These are phyloP conservation scores for Priceomyces melissophilus DNA, from an alignment of 805 yeast species.

Conservation along the genomic window DNA sequence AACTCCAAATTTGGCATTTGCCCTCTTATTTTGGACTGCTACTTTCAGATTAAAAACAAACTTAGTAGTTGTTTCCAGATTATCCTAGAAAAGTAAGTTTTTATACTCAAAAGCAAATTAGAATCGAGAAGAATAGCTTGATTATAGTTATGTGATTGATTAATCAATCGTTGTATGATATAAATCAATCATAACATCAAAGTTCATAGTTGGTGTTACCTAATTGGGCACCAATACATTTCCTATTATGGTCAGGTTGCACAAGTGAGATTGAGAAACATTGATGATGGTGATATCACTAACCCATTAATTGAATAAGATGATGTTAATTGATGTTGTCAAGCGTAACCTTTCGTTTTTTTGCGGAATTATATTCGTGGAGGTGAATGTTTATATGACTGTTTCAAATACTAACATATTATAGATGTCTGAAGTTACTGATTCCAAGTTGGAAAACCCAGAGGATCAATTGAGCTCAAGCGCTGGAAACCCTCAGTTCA, in stretches of 20 bases:
- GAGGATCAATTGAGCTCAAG: conserved; percentile 17
- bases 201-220: conserved; percentile 15
- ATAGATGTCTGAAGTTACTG: conserved; percentile 40
- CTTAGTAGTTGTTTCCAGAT: conserved; percentile 1
- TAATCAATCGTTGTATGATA: too few species aligned
- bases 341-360: too few species aligned
- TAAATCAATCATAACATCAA: neutral
- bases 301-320: too few species aligned
- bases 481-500: conserved; percentile 12
- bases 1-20: conserved; percentile 10
- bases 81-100: neutral
- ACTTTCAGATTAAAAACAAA: conserved; percentile 5
- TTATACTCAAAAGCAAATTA: conserved; percentile 1
- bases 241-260: conserved; percentile 27
- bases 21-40: conserved; percentile 12
- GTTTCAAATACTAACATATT: neutral
- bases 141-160: too few species aligned
- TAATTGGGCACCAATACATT: conserved; percentile 19
- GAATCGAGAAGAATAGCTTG: neutral
- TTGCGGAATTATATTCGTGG: too few species aligned
- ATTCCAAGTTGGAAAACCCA: conserved; percentile 34
- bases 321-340: too few species aligned
- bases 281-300: conserved; percentile 2
- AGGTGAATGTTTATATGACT: too few species aligned
- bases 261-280: conserved; percentile 11